Conservation (phyloP, 2,329 filamentous ascomycete genomes). For the Chaetothyriales sp. region DNA sequence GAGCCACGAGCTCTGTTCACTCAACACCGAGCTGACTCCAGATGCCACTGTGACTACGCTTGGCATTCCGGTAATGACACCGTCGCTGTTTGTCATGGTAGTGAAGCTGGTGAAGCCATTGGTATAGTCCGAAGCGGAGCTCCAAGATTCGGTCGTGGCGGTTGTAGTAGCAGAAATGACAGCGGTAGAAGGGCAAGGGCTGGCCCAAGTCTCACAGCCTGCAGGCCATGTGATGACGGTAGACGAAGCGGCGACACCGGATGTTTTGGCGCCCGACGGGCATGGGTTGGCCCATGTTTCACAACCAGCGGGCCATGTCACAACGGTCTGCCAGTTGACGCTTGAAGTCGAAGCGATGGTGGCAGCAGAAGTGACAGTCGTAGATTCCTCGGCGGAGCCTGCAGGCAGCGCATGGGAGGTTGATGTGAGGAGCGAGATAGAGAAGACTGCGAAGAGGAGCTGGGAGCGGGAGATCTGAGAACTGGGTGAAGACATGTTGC, state of each 20-base stretch:
- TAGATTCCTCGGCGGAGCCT: background rate
- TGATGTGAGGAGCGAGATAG: background rate
- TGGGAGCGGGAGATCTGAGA: background rate
- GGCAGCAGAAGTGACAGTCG: background rate
- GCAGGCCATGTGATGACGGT: background rate
- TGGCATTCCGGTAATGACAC: slow-evolving; percentile 38
- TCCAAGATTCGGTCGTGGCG: background rate
- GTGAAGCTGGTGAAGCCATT: slow-evolving; percentile 34
- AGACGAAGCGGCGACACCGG: background rate
- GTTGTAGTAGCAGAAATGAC: background rate
- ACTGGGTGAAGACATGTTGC: background rate
- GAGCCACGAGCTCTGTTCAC: background rate
- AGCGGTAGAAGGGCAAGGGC: background rate
- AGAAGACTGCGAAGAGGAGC: background rate
- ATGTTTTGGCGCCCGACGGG: background rate
- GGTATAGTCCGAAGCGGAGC: slow-evolving; percentile 20
- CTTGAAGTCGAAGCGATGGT: background rate
- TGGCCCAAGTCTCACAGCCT: background rate
- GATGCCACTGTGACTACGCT: background rate
- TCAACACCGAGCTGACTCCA: background rate
- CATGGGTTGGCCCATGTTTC: slow-evolving; percentile 1
- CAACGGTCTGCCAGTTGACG: background rate
- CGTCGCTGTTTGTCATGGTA: slow-evolving; percentile 35
- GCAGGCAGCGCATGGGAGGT: background rate
- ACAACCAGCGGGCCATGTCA: background rate